Conservation (phyloP, 495 filamentous ascomycete genomes). For the Cetradonia linearis region DNA sequence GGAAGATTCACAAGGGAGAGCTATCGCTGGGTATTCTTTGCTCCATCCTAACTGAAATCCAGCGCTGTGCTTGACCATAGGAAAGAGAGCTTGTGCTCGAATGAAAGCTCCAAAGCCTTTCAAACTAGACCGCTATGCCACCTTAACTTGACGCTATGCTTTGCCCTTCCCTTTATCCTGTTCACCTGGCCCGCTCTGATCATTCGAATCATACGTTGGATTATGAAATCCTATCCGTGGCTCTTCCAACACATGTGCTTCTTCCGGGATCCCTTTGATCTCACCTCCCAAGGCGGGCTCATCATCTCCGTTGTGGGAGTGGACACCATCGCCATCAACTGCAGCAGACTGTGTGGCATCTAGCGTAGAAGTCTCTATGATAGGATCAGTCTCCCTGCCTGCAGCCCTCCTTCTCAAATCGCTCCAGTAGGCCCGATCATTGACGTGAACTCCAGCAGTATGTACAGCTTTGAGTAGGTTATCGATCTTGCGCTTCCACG, state of each 20-base stretch:
- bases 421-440: constrained; percentile 28
- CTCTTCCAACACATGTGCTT: constrained; percentile 31
- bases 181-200: constrained; percentile 8
- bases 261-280: constrained; percentile 41
- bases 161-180: constrained; percentile 24
- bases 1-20: neutral
- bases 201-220: constrained; percentile 6
- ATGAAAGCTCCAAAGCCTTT: neutral
- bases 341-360: constrained; percentile 16
- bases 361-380: constrained; percentile 12
- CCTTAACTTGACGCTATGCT: constrained; percentile 1
- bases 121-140: neutral
- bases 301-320: constrained; percentile 18
- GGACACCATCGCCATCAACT: constrained; percentile 3
- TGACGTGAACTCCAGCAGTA: constrained; percentile 26
- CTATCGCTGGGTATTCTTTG: neutral
- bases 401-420: constrained; percentile 17
- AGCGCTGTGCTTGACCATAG: constrained; percentile 11
- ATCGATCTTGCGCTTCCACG: constrained; percentile 33
- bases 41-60: constrained; percentile 5
- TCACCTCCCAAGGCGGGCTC: constrained; percentile 23
- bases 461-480: constrained; percentile 35
- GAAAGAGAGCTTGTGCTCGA: neutral
- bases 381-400: constrained; percentile 20
- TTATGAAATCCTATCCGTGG: constrained; percentile 15